Evolutionary conservation across 495 filamentous ascomycete genomes (phyloP).

Genomic region (Echria macrotheca): DNA sequence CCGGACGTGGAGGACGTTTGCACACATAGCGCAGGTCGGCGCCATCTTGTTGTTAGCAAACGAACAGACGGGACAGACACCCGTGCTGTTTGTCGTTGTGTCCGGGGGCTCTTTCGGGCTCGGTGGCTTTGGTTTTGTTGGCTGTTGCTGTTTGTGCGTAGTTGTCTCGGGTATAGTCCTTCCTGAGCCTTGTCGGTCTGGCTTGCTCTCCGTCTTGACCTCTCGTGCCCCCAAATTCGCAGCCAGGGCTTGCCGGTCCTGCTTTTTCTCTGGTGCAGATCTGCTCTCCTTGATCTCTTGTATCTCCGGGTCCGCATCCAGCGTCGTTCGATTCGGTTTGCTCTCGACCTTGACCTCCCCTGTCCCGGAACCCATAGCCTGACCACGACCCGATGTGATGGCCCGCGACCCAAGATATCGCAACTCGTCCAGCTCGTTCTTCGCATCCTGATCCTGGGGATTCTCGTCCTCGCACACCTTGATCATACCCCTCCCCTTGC

Average conservation of each 20-base stretch:
- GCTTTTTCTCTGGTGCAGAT: too few relatives aligned
- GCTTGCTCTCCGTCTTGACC: slow-evolving; percentile 5
- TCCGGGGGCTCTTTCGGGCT: background rate
- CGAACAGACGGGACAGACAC: slow-evolving; percentile 56
- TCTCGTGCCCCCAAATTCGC: too few relatives aligned
- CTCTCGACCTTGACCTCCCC: background rate
- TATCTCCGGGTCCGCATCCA: too few relatives aligned
- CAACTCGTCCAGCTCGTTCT: slow-evolving; percentile 59
- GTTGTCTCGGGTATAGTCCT: background rate
- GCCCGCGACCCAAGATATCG: background rate
- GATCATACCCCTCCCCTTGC: slow-evolving; percentile 55
- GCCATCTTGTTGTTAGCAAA: slow-evolving; percentile 47
- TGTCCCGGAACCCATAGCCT: background rate
- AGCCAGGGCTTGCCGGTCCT: too few relatives aligned
- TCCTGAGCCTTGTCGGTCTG: too few relatives aligned
- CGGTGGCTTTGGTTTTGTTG: background rate
- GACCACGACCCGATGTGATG: background rate
- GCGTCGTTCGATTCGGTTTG: background rate
- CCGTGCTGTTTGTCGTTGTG: background rate
- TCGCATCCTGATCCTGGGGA: slow-evolving; percentile 51
- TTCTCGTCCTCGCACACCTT: slow-evolving; percentile 70
- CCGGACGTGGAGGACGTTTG: slow-evolving; percentile 54
- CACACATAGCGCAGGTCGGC: slow-evolving; percentile 57
- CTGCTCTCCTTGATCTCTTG: too few relatives aligned
- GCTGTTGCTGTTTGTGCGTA: background rate